Conservation (phyloP, 768 basidiomycete species). For the Ramaria sp. region DNA sequence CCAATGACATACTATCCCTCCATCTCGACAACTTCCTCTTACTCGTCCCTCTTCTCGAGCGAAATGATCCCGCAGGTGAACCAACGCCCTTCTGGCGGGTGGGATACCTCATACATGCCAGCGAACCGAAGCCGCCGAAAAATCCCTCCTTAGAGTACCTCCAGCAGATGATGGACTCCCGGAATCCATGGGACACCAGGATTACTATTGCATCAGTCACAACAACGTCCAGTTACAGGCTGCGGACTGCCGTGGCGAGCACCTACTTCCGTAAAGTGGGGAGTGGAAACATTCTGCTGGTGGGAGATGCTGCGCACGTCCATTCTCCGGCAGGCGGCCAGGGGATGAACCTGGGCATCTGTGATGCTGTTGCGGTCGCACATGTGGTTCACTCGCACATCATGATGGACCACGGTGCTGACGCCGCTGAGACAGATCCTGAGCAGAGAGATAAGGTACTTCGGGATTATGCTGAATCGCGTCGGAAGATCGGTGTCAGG, state of each 20-base stretch:
- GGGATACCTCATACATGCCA: conserved; percentile 26
- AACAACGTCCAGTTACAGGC: conserved; percentile 6
- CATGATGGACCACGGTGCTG: background rate
- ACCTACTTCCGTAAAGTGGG: background rate
- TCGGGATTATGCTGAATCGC: conserved; percentile 23
- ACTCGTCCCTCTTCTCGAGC: conserved; percentile 25
- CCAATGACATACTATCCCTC: conserved; percentile 17
- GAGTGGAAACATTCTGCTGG: conserved; percentile 14
- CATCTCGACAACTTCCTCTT: conserved; percentile 26
- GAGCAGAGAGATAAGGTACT: conserved; percentile 23
- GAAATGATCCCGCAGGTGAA: conserved; percentile 13
- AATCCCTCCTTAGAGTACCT: conserved; percentile 29
- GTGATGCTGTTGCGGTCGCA: conserved; percentile 38
- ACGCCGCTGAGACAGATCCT: background rate
- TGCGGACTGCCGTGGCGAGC: conserved; percentile 6
- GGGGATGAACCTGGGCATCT: conserved; percentile 50
- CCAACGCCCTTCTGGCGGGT: conserved; percentile 27
- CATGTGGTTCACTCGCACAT: conserved; percentile 30
- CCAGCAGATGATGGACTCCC: conserved; percentile 29
- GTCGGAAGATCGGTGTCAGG: conserved; percentile 29
- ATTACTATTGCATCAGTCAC: background rate
- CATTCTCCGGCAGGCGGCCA: conserved; percentile 46
- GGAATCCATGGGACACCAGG: conserved; percentile 3
- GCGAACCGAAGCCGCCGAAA: conserved; percentile 25
- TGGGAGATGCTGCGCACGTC: conserved; percentile 41